These are phyloP conservation scores for Ceratocystis huliohia DNA, from an alignment of 2,329 filamentous ascomycete species.

Conservation along the genomic window DNA sequence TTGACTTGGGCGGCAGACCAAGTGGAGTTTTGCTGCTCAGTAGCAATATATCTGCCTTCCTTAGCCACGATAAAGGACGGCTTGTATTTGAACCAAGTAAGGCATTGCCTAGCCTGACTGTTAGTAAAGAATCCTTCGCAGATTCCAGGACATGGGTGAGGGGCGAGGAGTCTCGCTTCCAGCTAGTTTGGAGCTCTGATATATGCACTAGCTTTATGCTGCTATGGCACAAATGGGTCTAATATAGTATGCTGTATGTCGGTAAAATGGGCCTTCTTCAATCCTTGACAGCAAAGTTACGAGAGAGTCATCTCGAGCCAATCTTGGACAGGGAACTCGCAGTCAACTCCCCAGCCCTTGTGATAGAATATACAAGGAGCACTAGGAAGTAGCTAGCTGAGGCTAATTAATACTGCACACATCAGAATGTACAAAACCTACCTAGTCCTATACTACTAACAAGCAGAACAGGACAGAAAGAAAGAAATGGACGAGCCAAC, in stretches of 20 bases:
- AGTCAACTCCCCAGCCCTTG: background rate
- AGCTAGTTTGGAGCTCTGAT: background rate
- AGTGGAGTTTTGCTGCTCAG: background rate
- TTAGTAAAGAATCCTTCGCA: conserved; percentile 1
- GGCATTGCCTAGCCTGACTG: background rate
- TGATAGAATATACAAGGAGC: background rate
- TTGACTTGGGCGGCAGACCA: background rate
- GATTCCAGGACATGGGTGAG: background rate
- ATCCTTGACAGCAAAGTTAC: background rate
- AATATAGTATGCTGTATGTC: background rate
- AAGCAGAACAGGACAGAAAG: background rate
- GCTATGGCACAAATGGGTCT: background rate
- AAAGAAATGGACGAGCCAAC: background rate
- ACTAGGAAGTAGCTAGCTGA: background rate
- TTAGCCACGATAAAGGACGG: background rate
- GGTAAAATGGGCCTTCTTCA: background rate
- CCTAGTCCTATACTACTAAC: background rate
- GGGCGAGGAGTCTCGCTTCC: background rate
- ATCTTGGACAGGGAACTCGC: background rate
- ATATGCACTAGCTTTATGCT: background rate
- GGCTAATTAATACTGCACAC: background rate
- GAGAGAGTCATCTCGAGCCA: background rate
- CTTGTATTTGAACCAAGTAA: background rate
- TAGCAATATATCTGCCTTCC: background rate
- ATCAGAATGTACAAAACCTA: background rate